Base-by-base conservation (phyloP, 2,329 filamentous ascomycete genomes). In the Botrytis paeoniae region DNA sequence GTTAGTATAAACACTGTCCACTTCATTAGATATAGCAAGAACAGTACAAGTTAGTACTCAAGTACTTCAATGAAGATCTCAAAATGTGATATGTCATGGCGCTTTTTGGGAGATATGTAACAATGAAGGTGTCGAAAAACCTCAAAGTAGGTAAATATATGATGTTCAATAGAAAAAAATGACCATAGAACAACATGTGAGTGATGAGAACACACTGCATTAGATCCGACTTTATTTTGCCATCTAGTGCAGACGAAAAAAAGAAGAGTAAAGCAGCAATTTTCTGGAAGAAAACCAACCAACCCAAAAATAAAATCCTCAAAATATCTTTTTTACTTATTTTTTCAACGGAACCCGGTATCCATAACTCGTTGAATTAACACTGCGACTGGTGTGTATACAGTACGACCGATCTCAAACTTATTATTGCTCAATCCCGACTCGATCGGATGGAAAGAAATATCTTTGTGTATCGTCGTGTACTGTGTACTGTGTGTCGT, bases 211-310 rank as follows among this genome's bases (percentile, higher is more conserved):
- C 37, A 78, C 59, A 78, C 78, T 76, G 77, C 76, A 78, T 74
- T 76, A 77, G 75, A 76, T 79, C 77, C 75, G 78, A 79, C 79
- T 79, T 57, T 78, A 76, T 78, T 78, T 80, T 80, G 77, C 77
- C 78, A 78, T 79, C 78, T 81, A 80, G 74, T 78, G 78, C 78
- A 79, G 76, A 73, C 73, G 73, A 75, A 71, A 76, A 76, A 71
- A 78, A 78, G 70, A 70, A 74, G 75, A 74, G 75, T 73, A 79
- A 78, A 78, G 71, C 73, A 78, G 74, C 70, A 76, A 73, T 75
- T 75, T 73, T 75, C 75, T 76, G 73, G 72, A 68, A 72, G 75
- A 61, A 75, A 75, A 73, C 65, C 74, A 64, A 72, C 70, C 69
- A 76, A 73, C 75, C 75, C 76, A 74, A 75, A 57, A 57, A 45